Conservation (phyloP, 768 basidiomycete species). For the Tylopilus plumbeoviolaceoides region DNA sequence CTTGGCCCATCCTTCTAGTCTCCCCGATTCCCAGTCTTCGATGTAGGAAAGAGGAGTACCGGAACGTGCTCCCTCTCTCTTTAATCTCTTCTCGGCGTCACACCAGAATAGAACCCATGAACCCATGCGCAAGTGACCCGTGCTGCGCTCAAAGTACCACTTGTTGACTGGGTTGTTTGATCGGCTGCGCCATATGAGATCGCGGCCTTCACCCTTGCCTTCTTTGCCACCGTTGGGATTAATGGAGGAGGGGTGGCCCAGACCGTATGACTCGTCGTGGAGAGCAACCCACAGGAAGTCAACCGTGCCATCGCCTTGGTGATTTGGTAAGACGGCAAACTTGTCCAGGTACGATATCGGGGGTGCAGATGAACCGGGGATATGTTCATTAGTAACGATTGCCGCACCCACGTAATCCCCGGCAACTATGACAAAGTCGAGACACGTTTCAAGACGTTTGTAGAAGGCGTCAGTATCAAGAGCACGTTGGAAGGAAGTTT, state of each 20-base stretch:
- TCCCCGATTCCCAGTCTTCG: conserved; percentile 72
- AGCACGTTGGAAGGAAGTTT: conserved; percentile 76
- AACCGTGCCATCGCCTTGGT: conserved; percentile 98
- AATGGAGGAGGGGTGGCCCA: conserved; percentile 88
- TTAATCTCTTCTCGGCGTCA: conserved; percentile 86
- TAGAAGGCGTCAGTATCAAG: conserved; percentile 78
- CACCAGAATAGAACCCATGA: conserved; percentile 98
- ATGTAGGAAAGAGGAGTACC: conserved; percentile 65
- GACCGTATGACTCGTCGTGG: conserved; percentile 96
- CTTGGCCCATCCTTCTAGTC: conserved; percentile 65
- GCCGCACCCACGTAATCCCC: conserved; percentile 96
- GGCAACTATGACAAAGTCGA: conserved; percentile 92
- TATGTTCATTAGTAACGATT: conserved; percentile 72
- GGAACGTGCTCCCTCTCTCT: conserved; percentile 62
- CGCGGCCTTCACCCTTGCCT: conserved; percentile 85
- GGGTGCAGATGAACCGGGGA: conserved; percentile 27
- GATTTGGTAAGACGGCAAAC: conserved; percentile 90
- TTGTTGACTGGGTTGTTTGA: conserved; percentile 95
- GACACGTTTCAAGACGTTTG: conserved; percentile 61
- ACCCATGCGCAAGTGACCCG: conserved; percentile 82
- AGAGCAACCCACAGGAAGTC: conserved; percentile 99
- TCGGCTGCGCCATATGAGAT: conserved; percentile 94
- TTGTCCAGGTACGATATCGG: conserved; percentile 95
- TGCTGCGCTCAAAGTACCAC: conserved; percentile 98
- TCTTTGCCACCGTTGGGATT: conserved; percentile 94